Base-by-base conservation (phyloP, 2,329 filamentous ascomycete species). In the Talaromyces sp. region DNA sequence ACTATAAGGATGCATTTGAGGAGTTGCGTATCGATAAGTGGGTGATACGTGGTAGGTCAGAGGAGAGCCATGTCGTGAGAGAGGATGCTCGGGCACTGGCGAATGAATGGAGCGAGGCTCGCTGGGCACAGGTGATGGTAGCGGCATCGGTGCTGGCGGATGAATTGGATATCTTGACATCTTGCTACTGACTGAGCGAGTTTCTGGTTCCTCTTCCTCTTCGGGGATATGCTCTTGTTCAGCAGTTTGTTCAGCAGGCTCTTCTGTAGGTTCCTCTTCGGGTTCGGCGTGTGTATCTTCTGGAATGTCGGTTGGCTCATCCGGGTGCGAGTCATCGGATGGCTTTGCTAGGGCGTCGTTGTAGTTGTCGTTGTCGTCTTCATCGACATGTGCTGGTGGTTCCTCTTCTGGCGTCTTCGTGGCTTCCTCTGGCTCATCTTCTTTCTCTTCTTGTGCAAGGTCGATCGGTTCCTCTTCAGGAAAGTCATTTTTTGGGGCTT, bases 1-100 rank as follows among this genome's bases (percentile, higher is more conserved):
- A 51, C 69, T 69, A 64, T 77, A 75, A n/a, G 69, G 66, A 58
- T 70, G 70, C 53, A 73, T 69, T 53, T 74, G 69, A 24, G 75
- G 75, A 55, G 70, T 75, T 68, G 69, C 69, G 56, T 71, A 64
- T 65, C 73, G 73, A 49, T 69, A 64, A 26, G 65, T 61, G 21
- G 68, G 68, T 11, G 68, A 68, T 1, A 61, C 32, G 26, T 61
- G 59, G 41, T 61, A 61, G 32, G 46, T 43, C 24, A 61, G 29
- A 31, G 70, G 66, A 46, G 68, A 66, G 31, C 59, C 62, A 62
- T 69, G 65, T 46, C 69, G 65, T 26, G 67, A 65, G 53, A 65
- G 64, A 43, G 64, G 63, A 49, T 67, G 61, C 62, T 56, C 68
- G 57, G 61, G 69, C 65, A 35, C 59, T 51, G 59, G 59, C 19